These are phyloP conservation scores for Zasmidium citrigriseum DNA, from an alignment of 2,329 filamentous ascomycete genomes.

Conservation along the genomic window DNA sequence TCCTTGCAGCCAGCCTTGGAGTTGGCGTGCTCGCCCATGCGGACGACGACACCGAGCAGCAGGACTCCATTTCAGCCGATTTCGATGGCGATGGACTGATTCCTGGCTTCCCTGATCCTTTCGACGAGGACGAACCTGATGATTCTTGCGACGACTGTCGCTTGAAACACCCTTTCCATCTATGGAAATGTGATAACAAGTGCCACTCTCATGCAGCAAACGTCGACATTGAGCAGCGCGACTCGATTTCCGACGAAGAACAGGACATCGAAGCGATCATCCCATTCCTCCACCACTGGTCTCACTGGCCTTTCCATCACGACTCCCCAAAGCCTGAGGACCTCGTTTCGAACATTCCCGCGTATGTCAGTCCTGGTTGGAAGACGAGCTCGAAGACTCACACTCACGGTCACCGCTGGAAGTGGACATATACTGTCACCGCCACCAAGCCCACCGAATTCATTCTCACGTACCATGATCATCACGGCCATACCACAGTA, in stretches of 20 bases:
- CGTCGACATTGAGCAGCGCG: not conserved
- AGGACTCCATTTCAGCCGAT: not conserved
- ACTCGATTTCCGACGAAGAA: too few relatives aligned
- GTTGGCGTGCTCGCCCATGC: conserved; percentile 1
- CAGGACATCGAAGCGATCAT: too few relatives aligned
- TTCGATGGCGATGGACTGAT: not conserved
- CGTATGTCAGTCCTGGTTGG: not conserved
- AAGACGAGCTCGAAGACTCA: not conserved
- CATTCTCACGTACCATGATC: not conserved
- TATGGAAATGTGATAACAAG: too few relatives aligned
- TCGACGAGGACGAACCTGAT: too few relatives aligned
- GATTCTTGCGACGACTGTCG: too few relatives aligned
- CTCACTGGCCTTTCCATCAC: not conserved
- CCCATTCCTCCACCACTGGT: too few relatives aligned
- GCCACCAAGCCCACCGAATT: not conserved
- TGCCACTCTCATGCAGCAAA: too few relatives aligned
- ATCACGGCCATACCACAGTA: not conserved
- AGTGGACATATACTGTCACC: not conserved
- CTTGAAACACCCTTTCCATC: too few relatives aligned
- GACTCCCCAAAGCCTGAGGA: not conserved
- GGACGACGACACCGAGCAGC: not conserved
- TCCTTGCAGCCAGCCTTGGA: conserved; percentile 7
- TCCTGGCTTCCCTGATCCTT: too few relatives aligned
- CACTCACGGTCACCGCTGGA: not conserved
- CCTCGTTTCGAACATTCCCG: not conserved